phyloP scores from a whole-genome alignment of 2,329 filamentous ascomycete genomes.

The Alternaria viburni region DNA sequence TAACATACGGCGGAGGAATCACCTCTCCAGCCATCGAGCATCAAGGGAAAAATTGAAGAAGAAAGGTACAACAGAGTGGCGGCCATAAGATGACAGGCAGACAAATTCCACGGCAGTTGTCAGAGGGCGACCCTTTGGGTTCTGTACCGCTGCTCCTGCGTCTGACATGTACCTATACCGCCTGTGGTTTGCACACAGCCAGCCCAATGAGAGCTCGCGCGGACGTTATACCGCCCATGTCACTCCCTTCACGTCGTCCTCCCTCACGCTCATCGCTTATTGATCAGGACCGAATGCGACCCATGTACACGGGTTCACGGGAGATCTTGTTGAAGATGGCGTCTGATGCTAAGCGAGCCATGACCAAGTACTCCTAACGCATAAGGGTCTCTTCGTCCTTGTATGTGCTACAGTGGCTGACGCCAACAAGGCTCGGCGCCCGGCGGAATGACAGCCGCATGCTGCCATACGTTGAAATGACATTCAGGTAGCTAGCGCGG shows the following conservation, averaged over 20 bases:
- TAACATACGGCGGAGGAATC: slow-evolving; percentile 36
- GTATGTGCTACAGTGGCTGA: not conserved
- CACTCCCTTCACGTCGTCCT: not conserved
- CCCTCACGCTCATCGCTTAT: not conserved
- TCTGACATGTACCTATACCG: not conserved
- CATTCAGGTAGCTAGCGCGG: not conserved
- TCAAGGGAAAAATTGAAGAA: slow-evolving; percentile 4
- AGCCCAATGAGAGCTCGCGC: not conserved
- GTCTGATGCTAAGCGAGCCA: not conserved
- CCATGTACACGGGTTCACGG: not conserved
- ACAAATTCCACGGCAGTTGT: not conserved
- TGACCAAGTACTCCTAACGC: not conserved
- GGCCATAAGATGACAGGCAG: not conserved
- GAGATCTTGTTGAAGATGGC: not conserved
- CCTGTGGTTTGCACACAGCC: not conserved
- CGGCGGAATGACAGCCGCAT: not conserved
- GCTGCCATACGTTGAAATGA: not conserved
- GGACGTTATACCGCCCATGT: not conserved
- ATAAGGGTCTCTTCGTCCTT: not conserved
- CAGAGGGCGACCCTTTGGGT: not conserved
- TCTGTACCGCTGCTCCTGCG: not conserved
- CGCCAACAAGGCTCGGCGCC: not conserved
- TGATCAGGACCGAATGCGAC: not conserved
- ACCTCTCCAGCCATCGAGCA: slow-evolving; percentile 28
- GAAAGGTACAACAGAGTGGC: not conserved